Conservation (phyloP, 371 early-diverging fungal genomes). For the Thermomucor indicae-seudaticae region DNA sequence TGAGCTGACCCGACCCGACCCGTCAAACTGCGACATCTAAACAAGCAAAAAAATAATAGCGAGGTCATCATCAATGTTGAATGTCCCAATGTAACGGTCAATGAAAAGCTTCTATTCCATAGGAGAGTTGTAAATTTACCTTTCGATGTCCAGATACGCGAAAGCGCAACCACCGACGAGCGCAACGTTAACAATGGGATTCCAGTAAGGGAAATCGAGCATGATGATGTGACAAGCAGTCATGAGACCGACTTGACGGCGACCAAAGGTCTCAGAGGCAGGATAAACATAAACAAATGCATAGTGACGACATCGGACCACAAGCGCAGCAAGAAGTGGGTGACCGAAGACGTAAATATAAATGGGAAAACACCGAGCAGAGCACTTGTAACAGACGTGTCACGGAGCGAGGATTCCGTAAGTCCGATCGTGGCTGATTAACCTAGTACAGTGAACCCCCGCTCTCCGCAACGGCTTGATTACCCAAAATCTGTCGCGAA, state of each 20-base stretch:
- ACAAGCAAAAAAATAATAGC: slow-evolving; percentile 21
- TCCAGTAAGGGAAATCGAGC: slow-evolving; percentile 70
- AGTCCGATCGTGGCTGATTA: slow-evolving; percentile 28
- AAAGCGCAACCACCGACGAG: slow-evolving; percentile 63
- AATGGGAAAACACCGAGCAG: slow-evolving; percentile 65
- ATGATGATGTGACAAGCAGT: slow-evolving; percentile 86
- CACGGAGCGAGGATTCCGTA: slow-evolving; percentile 31
- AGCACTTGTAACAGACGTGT: slow-evolving; percentile 50
- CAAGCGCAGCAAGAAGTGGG: slow-evolving; percentile 65
- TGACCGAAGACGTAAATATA: slow-evolving; percentile 44
- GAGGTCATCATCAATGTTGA: slow-evolving; percentile 18
- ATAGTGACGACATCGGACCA: slow-evolving; percentile 64
- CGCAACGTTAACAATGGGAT: slow-evolving; percentile 51
- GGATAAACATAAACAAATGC: slow-evolving; percentile 65
- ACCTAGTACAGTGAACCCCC: too few relatives aligned
- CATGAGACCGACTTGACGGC: slow-evolving; percentile 80
- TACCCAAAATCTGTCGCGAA: too few relatives aligned
- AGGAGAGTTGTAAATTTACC: slow-evolving; percentile 32
- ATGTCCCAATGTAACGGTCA: slow-evolving; percentile 6
- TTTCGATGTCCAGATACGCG: slow-evolving; percentile 53
- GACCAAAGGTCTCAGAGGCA: slow-evolving; percentile 73
- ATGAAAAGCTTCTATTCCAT: not conserved
- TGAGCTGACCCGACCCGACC: too few relatives aligned
- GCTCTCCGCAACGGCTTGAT: too few relatives aligned
- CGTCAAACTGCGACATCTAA: too few relatives aligned